phyloP scores from a whole-genome alignment of 1,139 yeast genomes.

The Blastobotrys aristatus region DNA sequence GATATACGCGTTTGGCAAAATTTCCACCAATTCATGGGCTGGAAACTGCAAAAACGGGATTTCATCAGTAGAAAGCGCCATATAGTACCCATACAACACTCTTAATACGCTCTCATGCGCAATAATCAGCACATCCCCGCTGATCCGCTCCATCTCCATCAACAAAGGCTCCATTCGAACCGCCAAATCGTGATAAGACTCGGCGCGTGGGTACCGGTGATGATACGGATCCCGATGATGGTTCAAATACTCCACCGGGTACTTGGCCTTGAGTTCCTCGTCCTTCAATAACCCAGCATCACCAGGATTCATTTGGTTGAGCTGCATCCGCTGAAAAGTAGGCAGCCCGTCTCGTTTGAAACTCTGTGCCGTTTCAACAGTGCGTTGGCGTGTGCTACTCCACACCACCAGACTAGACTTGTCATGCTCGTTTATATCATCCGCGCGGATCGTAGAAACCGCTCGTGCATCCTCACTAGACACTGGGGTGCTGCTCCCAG shows the following conservation, averaged over 20 bases:
- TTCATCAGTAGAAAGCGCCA: conserved; percentile 86
- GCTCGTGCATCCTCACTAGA: conserved; percentile 27
- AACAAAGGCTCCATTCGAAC: conserved; percentile 89
- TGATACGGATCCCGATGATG: conserved; percentile 81
- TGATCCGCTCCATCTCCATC: conserved; percentile 86
- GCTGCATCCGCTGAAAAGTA: conserved; percentile 70
- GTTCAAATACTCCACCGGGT: conserved; percentile 65
- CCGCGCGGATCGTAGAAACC: conserved; percentile 26
- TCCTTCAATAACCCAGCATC: conserved; percentile 63
- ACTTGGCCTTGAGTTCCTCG: conserved; percentile 53
- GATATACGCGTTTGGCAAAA: conserved; percentile 81
- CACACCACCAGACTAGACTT: conserved; percentile 51
- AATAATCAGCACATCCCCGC: conserved; percentile 80
- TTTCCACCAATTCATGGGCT: conserved; percentile 77
- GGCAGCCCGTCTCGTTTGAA: conserved; percentile 57
- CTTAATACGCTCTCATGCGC: conserved; percentile 90
- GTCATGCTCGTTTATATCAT: conserved; percentile 21
- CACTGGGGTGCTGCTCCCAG: conserved; percentile 27
- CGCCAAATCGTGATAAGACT: conserved; percentile 93
- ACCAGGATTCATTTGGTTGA: conserved; percentile 91
- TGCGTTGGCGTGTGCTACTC: conserved; percentile 87
- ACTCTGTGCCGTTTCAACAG: conserved; percentile 69
- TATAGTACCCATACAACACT: conserved; percentile 86
- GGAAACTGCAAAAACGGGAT: conserved; percentile 77
- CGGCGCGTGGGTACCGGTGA: conserved; percentile 86